Percentiles rank a stretch among this genome's conserved stretches.
phyloP scores from a whole-genome alignment of 1,284 basidiomycete species.

The Grifola frondosa region DNA sequence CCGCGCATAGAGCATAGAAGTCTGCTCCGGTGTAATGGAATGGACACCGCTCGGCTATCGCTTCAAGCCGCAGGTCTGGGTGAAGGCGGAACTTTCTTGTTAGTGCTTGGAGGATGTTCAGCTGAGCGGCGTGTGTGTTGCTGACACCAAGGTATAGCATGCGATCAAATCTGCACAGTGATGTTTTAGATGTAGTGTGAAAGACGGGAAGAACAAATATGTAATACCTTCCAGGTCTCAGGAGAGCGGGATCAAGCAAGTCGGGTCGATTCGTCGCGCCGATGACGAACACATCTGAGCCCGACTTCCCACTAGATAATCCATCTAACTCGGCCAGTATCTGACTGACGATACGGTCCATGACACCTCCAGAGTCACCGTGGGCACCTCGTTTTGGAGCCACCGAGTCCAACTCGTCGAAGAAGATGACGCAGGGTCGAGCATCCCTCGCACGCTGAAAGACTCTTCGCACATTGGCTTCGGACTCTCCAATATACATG shows the following conservation, averaged over 20 bases:
- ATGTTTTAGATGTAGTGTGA: background rate
- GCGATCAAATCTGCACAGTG: constrained; percentile 80
- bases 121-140: constrained; percentile 83
- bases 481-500: constrained; percentile 99
- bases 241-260: constrained; percentile 87
- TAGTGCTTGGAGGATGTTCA: constrained; percentile 86
- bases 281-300: constrained; percentile 88
- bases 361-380: constrained; percentile 95
- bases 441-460: constrained; percentile 92
- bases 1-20: constrained; percentile 96
- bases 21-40: constrained; percentile 98
- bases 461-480: constrained; percentile 90
- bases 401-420: constrained; percentile 96
- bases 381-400: constrained; percentile 96
- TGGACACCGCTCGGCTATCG: constrained; percentile 77
- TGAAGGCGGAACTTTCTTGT: constrained; percentile 92
- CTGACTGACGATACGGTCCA: constrained; percentile 97
- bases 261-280: constrained; percentile 98
- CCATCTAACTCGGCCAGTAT: constrained; percentile 96
- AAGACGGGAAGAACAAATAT: background rate
- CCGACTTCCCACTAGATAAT: constrained; percentile 63
- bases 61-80: constrained; percentile 62
- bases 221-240: constrained; percentile 84
- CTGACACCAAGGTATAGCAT: constrained; percentile 97
- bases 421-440: constrained; percentile 92